phyloP scores from a whole-genome alignment of 2,329 filamentous ascomycete species.

The Aspergillus sojae region DNA sequence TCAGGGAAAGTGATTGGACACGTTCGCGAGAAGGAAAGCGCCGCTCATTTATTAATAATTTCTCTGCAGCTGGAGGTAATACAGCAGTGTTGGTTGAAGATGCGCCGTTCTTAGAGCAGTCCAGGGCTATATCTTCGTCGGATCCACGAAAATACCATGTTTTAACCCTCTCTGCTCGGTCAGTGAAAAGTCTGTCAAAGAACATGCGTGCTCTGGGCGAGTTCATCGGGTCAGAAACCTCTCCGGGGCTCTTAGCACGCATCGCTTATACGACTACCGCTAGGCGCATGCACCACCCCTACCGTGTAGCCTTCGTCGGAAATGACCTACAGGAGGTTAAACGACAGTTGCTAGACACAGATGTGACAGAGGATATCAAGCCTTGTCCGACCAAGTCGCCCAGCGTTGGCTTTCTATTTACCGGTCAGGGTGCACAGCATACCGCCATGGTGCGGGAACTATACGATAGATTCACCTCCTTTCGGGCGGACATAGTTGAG shows the following conservation, averaged over 20 bases:
- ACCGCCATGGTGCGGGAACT: slow-evolving; percentile 35
- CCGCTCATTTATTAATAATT: slow-evolving; percentile 62
- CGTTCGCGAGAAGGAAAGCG: slow-evolving; percentile 31
- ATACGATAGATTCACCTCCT: neutral
- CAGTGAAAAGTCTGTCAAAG: slow-evolving; percentile 44
- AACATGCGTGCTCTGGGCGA: slow-evolving; percentile 59
- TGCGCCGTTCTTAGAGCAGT: slow-evolving; percentile 41
- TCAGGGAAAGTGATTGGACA: neutral
- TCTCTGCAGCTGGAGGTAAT: slow-evolving; percentile 71
- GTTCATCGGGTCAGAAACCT: neutral
- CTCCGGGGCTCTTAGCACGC: slow-evolving; percentile 33
- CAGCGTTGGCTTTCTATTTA: slow-evolving; percentile 40
- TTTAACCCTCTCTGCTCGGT: slow-evolving; percentile 58
- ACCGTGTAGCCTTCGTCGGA: slow-evolving; percentile 28
- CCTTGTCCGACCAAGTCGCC: neutral
- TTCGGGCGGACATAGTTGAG: slow-evolving; percentile 4
- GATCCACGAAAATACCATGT: slow-evolving; percentile 62
- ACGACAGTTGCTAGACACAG: neutral
- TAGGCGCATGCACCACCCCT: slow-evolving; percentile 47
- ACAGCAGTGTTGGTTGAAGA: slow-evolving; percentile 69
- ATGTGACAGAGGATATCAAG: neutral
- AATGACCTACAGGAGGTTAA: slow-evolving; percentile 15
- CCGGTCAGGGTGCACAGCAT: slow-evolving; percentile 45
- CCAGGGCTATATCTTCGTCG: slow-evolving; percentile 25
- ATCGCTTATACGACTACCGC: slow-evolving; percentile 71